Base-by-base conservation (phyloP, 371 early-diverging fungal species). In the Mortierella sp. region DNA sequence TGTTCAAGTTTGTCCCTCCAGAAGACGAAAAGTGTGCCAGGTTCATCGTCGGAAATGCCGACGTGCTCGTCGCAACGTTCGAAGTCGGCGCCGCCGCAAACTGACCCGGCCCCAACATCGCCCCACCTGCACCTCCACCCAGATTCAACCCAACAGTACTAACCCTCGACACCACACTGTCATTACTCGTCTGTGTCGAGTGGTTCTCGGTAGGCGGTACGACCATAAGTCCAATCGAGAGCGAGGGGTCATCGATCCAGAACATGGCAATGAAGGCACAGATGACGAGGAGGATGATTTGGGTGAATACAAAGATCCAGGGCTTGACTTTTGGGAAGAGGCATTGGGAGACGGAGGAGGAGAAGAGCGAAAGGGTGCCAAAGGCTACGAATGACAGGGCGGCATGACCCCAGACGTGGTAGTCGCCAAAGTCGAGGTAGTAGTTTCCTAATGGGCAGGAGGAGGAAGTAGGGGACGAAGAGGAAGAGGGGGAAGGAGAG, bases 181-280 rank as follows among this genome's bases (percentile, higher is more conserved):
- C 52, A 29, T 26, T 24, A 7, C 43, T 34, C 0, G 74, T 68
- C 45, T 61, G 75, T 0, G 70, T 68, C 1, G 53, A 43, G 14
- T 31, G 26, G 4, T 3, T 58, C 13, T 53, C 70, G 6, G 76
- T 43, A 1, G 48, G 58, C 0, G 80, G 65, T 11, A 70, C 77
- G 52, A 81, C 77, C 77, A 77, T 81, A 19, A 77, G 72, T 0
- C 82, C 82, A 52, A 82, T 74, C 19, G 72, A 71, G 34, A 82
- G 75, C 0, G 74, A 41, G 7, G 82, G 82, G 40, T 82, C 82
- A 31, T 82, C 74, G 61, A 82, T 69, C 82, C 82, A 82, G 64
- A 82, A 82, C 82, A 82, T 82, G 72, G 82, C 82, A 50, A 82
- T 82, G 65, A 82, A 77, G 53, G 75, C 71, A 41, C 78, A 82